Base-by-base conservation (phyloP, 2,329 filamentous ascomycete species). In the Trichophyton benhamiae region DNA sequence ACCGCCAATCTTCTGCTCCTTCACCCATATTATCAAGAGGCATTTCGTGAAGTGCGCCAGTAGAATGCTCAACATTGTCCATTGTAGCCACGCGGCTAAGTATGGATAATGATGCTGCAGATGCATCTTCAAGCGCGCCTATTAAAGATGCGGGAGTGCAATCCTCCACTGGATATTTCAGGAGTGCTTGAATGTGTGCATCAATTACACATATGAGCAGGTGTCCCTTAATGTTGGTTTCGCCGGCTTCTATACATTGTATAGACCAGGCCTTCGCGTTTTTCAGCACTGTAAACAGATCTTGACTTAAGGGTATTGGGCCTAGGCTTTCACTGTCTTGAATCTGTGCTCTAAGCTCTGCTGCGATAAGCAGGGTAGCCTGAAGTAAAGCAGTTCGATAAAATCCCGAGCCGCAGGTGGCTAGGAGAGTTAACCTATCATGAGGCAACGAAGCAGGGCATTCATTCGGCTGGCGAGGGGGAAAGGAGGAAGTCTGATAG, bases 161-260 rank as follows among this genome's bases (percentile, higher is more conserved):
- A 0, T 75, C 68, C 4, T 71, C 71, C 0, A 63, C 62, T 0
- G 75, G 9, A 0, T 78, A 76, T 2, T 66, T 67, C 62, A 73
- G 68, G 0, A 80, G 67, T 0, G 71, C 76, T 2, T 78, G 71
- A 0, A 83, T 70, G 49, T 82, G 75, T 0, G 75, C 72, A 3
- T 65, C 65, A 0, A 80, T 65, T 11, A 77, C 65, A 7, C 67
- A 67, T 0, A 71, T 63, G 11, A 83, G 72, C 17, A 84, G 57
- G 46, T 78, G 78, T 0, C 79, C 78, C 64, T 83, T 84, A 20
- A 79, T 70, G 60, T 83, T 84, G 0, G 80, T 83, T 68, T 83
- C 80, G 1, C 80, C 82, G 0, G 72, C 73, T 53, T 74, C 65
- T n/a, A 83, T 71, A 7, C 70, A 72, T 4, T 66, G 64, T 52